These are phyloP conservation scores for Luvunga scandens DNA, from an alignment of 345 rosid genomes.

Conservation along the genomic window DNA sequence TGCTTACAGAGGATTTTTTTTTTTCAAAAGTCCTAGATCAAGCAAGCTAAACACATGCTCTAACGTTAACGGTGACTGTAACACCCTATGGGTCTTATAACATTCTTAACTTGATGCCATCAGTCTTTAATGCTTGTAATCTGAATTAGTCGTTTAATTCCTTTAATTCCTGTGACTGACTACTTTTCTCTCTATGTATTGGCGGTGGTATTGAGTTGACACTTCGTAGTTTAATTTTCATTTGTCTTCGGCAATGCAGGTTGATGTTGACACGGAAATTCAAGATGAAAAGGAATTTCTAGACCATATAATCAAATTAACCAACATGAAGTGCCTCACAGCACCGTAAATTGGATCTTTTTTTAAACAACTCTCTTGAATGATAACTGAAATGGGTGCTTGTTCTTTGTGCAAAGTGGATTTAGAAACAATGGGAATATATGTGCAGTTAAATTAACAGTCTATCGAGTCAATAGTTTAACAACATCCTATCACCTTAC, in stretches of 20 bases:
- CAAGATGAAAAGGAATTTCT: slow-evolving; percentile 70
- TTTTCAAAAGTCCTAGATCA: neutral
- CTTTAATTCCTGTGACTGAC: neutral
- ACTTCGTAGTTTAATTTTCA: neutral
- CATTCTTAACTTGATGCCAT: neutral
- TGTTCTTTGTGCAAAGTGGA: neutral
- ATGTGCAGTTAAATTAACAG: neutral
- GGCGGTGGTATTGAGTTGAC: neutral
- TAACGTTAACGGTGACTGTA: neutral
- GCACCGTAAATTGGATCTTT: slow-evolving; percentile 49
- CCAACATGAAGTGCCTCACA: slow-evolving; percentile 79
- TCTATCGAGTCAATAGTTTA: neutral
- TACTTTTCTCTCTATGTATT: neutral
- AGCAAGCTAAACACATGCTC: neutral
- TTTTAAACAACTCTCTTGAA: neutral
- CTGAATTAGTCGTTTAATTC: neutral
- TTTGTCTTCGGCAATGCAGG: slow-evolving; percentile 36
- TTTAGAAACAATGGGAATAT: neutral
- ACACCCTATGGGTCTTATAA: too few relatives aligned
- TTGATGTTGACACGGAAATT: slow-evolving; percentile 69
- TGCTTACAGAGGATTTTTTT: too few relatives aligned
- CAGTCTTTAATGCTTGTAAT: neutral
- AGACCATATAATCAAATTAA: slow-evolving; percentile 63
- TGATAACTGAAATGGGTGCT: neutral
- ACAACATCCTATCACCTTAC: neutral